Evolutionary conservation across 345 rosid genomes (phyloP).

Genomic region (Eucalyptus cloeziana): DNA sequence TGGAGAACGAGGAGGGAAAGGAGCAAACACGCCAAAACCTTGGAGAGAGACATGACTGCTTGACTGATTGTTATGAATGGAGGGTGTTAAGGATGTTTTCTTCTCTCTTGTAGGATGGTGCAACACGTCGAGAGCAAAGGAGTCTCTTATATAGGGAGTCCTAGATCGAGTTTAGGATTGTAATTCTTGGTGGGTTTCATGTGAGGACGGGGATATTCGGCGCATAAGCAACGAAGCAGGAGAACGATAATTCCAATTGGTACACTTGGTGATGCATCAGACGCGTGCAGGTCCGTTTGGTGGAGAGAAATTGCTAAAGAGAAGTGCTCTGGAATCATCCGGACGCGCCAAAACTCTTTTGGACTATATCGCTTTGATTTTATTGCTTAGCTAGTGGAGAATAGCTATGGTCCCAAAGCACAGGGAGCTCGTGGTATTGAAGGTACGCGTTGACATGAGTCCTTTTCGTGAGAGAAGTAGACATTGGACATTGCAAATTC

Average conservation of each 20-base stretch:
- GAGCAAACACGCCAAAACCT: neutral
- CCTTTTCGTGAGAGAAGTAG: neutral
- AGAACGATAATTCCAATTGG: neutral
- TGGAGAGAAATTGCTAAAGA: neutral
- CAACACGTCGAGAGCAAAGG: neutral
- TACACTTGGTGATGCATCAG: neutral
- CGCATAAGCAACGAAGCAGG: neutral
- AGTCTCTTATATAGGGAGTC: neutral
- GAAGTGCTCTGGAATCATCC: neutral
- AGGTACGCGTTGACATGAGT: neutral
- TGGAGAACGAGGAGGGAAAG: neutral
- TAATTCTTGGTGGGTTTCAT: neutral
- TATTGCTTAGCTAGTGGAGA: neutral
- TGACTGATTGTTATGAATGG: neutral
- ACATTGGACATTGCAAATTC: neutral
- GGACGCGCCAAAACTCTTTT: neutral
- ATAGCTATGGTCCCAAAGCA: neutral
- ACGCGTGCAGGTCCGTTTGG: neutral
- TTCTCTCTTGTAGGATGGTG: neutral
- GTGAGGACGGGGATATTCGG: neutral
- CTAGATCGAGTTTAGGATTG: neutral
- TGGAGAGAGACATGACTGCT: neutral
- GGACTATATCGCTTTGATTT: neutral
- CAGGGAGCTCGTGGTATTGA: neutral
- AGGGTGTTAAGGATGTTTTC: neutral